These are phyloP conservation scores for Aquilaria agallochum DNA, from an alignment of 441 rosid species.

Conservation along the genomic window DNA sequence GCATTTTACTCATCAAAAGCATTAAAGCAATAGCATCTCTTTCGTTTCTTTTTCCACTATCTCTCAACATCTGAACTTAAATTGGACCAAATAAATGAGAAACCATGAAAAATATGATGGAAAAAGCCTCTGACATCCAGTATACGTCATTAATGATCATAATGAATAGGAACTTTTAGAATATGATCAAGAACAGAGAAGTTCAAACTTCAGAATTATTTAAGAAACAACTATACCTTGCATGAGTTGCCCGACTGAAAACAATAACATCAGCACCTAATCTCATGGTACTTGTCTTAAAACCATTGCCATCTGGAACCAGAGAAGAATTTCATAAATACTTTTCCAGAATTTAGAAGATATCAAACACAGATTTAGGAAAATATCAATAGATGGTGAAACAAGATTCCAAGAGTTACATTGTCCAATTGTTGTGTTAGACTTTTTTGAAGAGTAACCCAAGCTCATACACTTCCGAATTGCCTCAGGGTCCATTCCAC, in stretches of 20 bases:
- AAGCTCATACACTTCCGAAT: conserved; percentile 95
- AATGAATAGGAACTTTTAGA: no score
- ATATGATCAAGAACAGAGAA: no score
- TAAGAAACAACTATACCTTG: conserved; percentile 38
- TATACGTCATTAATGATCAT: no score
- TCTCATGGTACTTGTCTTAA: conserved; percentile 98
- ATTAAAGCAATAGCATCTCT: no score
- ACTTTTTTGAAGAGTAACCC: conserved; percentile 92
- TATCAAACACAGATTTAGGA: conserved; percentile 6
- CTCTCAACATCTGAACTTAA: no score
- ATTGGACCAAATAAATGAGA: no score
- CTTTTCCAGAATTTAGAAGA: background rate
- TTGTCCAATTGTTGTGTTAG: conserved; percentile 91
- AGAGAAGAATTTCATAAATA: conserved; percentile 7
- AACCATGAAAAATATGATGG: no score
- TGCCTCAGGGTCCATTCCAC: conserved; percentile 87
- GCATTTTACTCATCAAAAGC: no score
- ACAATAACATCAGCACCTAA: conserved; percentile 95
- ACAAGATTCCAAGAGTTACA: conserved; percentile 38
- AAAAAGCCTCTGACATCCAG: no score
- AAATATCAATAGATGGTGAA: conserved; percentile 7
- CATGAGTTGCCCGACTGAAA: conserved; percentile 58
- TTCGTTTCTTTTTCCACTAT: no score
- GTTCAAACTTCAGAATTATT: no score
- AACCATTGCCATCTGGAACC: conserved; percentile 93